These are phyloP conservation scores for Myxozyma neglecta DNA, from an alignment of 805 yeast genomes.

Conservation along the genomic window DNA sequence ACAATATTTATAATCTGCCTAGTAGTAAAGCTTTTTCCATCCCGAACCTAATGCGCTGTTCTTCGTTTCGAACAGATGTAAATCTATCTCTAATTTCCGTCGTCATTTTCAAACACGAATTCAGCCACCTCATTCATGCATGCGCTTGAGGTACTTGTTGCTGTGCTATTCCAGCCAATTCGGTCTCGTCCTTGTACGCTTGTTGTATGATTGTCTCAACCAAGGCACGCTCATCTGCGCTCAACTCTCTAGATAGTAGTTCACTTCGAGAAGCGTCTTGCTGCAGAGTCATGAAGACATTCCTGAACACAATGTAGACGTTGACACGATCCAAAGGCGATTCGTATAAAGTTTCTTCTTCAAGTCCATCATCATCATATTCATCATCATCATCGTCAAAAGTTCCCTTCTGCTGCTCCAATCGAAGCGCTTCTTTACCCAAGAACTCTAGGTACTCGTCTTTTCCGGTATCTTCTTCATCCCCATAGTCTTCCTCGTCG, in stretches of 20 bases:
- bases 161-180: not conserved
- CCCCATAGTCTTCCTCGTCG: conserved; percentile 39
- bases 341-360: conserved; percentile 78
- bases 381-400: conserved; percentile 11
- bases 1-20: not conserved
- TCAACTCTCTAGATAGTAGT: conserved; percentile 13
- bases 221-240: conserved; percentile 11
- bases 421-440: conserved; percentile 20
- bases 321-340: conserved; percentile 78
- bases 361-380: conserved; percentile 46
- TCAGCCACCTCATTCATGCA: not conserved
- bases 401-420: conserved; percentile 4
- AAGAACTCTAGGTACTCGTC: conserved; percentile 31
- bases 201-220: conserved; percentile 23
- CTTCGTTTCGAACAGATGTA: not conserved
- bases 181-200: conserved; percentile 25
- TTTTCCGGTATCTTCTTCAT: conserved; percentile 38
- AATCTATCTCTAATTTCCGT: not conserved
- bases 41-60: not conserved
- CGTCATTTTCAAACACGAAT: not conserved
- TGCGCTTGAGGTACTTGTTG: conserved; percentile 6
- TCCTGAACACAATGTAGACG: conserved; percentile 65
- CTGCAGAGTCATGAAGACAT: conserved; percentile 43
- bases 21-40: not conserved
- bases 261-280: conserved; percentile 17